Percentiles rank a stretch among this genome's conserved stretches.
Conservation (phyloP, 2,329 filamentous ascomycete genomes). For the Arthrobotrys entomopaga region DNA sequence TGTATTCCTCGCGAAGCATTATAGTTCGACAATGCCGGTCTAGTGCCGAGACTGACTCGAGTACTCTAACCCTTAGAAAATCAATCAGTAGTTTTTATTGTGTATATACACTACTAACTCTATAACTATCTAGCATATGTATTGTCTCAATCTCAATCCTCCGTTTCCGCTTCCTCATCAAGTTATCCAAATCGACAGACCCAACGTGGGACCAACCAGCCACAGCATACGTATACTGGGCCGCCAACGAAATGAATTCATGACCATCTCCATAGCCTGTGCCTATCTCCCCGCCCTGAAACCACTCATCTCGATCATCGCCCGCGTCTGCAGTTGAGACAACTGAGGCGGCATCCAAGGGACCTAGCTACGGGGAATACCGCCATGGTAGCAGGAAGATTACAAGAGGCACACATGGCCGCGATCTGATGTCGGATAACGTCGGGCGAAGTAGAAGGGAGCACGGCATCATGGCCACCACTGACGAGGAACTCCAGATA, state of each 20-base stretch:
- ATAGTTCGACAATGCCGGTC: slow-evolving; percentile 59
- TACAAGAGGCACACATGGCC: slow-evolving; percentile 16
- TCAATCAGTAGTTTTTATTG: no score
- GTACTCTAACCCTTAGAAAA: no score
- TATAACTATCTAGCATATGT: slow-evolving; percentile 17
- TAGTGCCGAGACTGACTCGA: no score
- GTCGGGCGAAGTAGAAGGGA: slow-evolving; percentile 14
- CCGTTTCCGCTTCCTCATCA: slow-evolving; percentile 44
- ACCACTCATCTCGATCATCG: slow-evolving; percentile 57
- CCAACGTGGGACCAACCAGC: slow-evolving; percentile 52
- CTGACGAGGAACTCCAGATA: slow-evolving; percentile 37
- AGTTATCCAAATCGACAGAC: slow-evolving; percentile 43
- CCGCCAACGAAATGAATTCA: slow-evolving; percentile 61
- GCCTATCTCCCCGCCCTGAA: slow-evolving; percentile 62
- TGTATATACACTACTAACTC: no score
- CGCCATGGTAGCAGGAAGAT: slow-evolving; percentile 38
- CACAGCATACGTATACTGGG: slow-evolving; percentile 60
- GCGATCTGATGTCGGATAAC: slow-evolving; percentile 35
- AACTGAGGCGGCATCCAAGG: slow-evolving; percentile 19
- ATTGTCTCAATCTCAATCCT: slow-evolving; percentile 50
- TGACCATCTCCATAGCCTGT: slow-evolving; percentile 62
- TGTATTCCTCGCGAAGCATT: slow-evolving; percentile 59
- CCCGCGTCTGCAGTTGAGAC: slow-evolving; percentile 42
- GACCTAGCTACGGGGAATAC: slow-evolving; percentile 49
- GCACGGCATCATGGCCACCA: slow-evolving; percentile 23